Conservation (phyloP, 495 filamentous ascomycete genomes). For the Aspergillus biplanus region DNA sequence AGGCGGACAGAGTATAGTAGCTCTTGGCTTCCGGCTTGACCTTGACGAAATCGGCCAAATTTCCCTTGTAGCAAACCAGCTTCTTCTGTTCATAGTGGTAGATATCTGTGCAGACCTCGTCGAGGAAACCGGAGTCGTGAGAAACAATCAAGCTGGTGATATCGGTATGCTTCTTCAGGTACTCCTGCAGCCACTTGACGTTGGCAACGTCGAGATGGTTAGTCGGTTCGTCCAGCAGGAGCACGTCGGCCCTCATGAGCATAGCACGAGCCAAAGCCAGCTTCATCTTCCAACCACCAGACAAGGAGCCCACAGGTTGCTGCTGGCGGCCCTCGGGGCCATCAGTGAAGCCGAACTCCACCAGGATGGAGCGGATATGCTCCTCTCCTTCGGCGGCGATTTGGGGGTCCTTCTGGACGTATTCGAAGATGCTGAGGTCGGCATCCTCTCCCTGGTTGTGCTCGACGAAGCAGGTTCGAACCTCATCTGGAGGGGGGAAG, state of each 20-base stretch:
- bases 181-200: conserved; percentile 92
- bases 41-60: conserved; percentile 90
- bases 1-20: conserved; percentile 95
- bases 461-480: conserved; percentile 97
- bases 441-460: conserved; percentile 98
- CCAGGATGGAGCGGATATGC: conserved; percentile 79
- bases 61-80: conserved; percentile 91
- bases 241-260: conserved; percentile 92
- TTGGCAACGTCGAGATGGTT: conserved; percentile 98
- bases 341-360: conserved; percentile 90
- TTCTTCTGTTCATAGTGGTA: conserved; percentile 99
- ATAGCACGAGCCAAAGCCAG: conserved; percentile 94
- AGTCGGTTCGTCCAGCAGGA: conserved; percentile 97
- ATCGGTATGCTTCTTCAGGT: conserved; percentile 92
- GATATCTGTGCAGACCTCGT: conserved; percentile 97
- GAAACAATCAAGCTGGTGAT: conserved; percentile 97
- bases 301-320: conserved; percentile 88
- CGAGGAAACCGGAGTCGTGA: conserved; percentile 97
- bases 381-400: conserved; percentile 74
- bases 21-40: conserved; percentile 94
- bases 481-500: conserved; percentile 86
- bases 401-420: conserved; percentile 80
- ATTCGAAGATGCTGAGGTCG: conserved; percentile 92
- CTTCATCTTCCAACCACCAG: conserved; percentile 99
- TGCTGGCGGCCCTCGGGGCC: conserved; percentile 86